Base-by-base conservation (phyloP, 1,284 basidiomycete species). In the Trichosporon asahii region DNA sequence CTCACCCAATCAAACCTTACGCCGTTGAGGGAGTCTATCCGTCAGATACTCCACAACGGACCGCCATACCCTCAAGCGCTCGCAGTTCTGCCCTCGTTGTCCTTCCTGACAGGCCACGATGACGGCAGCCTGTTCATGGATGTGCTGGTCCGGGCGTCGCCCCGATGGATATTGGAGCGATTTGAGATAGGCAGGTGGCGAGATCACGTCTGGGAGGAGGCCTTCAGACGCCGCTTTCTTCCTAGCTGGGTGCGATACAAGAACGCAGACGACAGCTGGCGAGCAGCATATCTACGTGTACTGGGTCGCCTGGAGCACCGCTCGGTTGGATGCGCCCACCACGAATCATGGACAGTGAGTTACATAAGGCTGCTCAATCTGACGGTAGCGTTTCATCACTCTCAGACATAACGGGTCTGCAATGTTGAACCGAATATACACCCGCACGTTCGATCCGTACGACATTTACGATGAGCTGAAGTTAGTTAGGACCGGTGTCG, bases 291-390 rank as follows among this genome's bases (percentile, higher is more conserved):
- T 60, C 55, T 82, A n/a, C 79, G 80, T 27, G 66, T 77, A 21
- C 71, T 83, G 0, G 73, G 77, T 1, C 68, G 76, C 2, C 60
- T 83, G 23, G 79, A 80, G 25, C 81, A 83, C 70, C 76, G 81
- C 0, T 49, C 72, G 23, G 65, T 74, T 5, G 80, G 80, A 0
- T 83, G 82, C 61, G 76, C 79, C 1, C 82, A 82, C 65, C 78
- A 81, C 46, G 82, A 83, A 68, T 73, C 76, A 1, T 82, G 79
- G 80, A 82, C 81, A 7, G 79, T 80, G 55, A 67, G 77, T 75
- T 12, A 37, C 1, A 9, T 4, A 53, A 3, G 12, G 44, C 8
- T n/a, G 46, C 9, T 9, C 3, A 9, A 29, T 31, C 31, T 68
- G 40, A 64, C 55, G 14, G 9, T 68, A 82, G 81, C 76, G 79